Evolutionary conservation across 108 stramenopile genomes (phyloP).

Genomic region (Epipyxis sp.): DNA sequence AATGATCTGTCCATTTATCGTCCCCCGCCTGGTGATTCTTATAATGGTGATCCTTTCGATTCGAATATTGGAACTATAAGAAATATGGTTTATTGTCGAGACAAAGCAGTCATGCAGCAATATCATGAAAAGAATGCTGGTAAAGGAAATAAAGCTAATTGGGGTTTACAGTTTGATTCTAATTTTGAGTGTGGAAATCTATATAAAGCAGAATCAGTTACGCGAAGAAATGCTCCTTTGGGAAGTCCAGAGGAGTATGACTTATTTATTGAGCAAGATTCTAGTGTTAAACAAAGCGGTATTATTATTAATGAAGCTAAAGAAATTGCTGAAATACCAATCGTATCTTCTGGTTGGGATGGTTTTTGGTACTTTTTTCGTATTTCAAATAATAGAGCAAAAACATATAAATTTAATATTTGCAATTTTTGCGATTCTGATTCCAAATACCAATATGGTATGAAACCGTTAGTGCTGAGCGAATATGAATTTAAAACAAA

Average conservation of each 20-base stretch:
- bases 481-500: background rate
- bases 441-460: background rate
- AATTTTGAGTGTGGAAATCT: constrained; percentile 6
- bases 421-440: background rate
- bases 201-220: background rate
- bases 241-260: background rate
- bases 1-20: background rate
- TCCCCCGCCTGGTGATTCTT: background rate
- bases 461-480: background rate
- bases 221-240: background rate
- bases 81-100: background rate
- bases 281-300: no score
- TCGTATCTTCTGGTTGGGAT: no score
- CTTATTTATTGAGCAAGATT: background rate
- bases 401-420: background rate
- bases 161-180: background rate
- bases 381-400: background rate
- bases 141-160: background rate
- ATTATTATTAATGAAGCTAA: no score
- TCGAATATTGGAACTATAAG: background rate
- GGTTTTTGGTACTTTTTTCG: constrained; percentile 1
- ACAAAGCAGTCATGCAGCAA: background rate
- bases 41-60: background rate
- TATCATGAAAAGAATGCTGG: background rate
- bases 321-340: no score